Evolutionary conservation across 1,139 yeast species (phyloP).

Genomic region (Nakaseomyces uthaithaninus): DNA sequence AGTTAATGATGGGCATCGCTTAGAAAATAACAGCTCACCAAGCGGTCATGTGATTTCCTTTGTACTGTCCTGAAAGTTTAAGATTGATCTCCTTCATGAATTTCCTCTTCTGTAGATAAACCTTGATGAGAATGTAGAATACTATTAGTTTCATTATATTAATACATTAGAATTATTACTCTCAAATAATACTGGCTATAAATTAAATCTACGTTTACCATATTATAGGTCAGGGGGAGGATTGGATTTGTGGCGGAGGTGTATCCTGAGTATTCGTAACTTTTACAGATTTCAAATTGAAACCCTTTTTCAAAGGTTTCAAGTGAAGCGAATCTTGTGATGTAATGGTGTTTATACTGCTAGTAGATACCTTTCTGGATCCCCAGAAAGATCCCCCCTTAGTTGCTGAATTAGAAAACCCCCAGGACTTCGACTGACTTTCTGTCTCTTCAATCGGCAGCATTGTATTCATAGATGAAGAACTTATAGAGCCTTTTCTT

Average conservation of each 20-base stretch:
- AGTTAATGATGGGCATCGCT: too few species aligned
- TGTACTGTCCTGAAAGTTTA: too few species aligned
- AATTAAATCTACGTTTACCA: too few species aligned
- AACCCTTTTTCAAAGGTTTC: slow-evolving; percentile 17
- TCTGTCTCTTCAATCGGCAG: slow-evolving; percentile 13
- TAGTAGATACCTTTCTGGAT: slow-evolving; percentile 14
- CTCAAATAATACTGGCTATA: too few species aligned
- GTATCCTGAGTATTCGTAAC: slow-evolving; percentile 2
- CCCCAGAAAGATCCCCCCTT: slow-evolving; percentile 10
- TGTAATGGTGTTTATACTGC: slow-evolving; percentile 12
- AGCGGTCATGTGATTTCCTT: too few species aligned
- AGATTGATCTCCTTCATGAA: too few species aligned
- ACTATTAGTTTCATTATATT: too few species aligned
- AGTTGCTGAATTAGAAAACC: slow-evolving; percentile 13
- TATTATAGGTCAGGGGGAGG: slow-evolving; percentile 19
- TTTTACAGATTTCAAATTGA: slow-evolving; percentile 9
- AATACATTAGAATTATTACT: too few species aligned
- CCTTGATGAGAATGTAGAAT: too few species aligned
- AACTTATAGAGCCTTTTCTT: slow-evolving; percentile 11
- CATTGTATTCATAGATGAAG: slow-evolving; percentile 14
- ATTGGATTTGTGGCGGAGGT: background rate
- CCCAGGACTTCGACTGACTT: slow-evolving; percentile 11
- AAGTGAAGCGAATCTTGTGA: slow-evolving; percentile 16
- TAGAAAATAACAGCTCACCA: too few species aligned
- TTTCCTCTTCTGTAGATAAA: too few species aligned